Evolutionary conservation across 768 basidiomycete genomes (phyloP).

Genomic region (Jaapia argillacea): DNA sequence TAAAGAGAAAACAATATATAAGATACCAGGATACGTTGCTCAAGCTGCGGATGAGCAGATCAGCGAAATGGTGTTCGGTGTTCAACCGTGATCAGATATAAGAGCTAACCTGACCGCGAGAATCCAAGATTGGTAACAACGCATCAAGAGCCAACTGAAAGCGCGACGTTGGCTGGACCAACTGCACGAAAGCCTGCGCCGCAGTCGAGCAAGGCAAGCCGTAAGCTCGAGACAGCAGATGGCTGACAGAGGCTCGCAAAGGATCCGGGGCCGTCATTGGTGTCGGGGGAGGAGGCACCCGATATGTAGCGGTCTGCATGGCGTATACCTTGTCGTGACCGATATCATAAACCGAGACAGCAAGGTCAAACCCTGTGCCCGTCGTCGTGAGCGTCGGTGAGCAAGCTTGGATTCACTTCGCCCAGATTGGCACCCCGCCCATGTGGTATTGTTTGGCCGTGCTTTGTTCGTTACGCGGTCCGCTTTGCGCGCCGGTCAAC

Average conservation of each 20-base stretch:
- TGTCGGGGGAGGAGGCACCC: constrained; percentile 20
- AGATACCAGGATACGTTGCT: constrained; percentile 66
- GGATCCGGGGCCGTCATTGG: constrained; percentile 32
- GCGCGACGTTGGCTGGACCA: constrained; percentile 65
- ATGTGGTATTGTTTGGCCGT: too few species aligned
- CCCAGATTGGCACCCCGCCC: too few species aligned
- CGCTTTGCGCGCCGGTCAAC: too few species aligned
- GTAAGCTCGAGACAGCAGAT: constrained; percentile 57
- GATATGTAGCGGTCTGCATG: constrained; percentile 23
- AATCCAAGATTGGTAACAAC: constrained; percentile 62
- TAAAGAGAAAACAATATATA: constrained; percentile 77
- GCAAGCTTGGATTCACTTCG: too few species aligned
- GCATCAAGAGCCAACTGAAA: constrained; percentile 82
- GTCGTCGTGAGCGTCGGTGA: too few species aligned
- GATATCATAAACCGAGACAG: too few species aligned
- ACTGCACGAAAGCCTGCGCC: constrained; percentile 63
- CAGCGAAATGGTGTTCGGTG: background rate
- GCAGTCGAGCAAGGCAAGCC: constrained; percentile 69
- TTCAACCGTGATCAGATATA: background rate
- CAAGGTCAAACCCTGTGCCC: too few species aligned
- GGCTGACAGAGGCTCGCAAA: constrained; percentile 52
- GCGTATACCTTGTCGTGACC: too few species aligned
- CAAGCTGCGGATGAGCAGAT: constrained; percentile 31
- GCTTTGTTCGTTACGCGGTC: too few species aligned
- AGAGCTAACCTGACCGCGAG: constrained; percentile 41